Conservation (phyloP, 345 rosid species). For the Eucalyptus fibrosa region DNA sequence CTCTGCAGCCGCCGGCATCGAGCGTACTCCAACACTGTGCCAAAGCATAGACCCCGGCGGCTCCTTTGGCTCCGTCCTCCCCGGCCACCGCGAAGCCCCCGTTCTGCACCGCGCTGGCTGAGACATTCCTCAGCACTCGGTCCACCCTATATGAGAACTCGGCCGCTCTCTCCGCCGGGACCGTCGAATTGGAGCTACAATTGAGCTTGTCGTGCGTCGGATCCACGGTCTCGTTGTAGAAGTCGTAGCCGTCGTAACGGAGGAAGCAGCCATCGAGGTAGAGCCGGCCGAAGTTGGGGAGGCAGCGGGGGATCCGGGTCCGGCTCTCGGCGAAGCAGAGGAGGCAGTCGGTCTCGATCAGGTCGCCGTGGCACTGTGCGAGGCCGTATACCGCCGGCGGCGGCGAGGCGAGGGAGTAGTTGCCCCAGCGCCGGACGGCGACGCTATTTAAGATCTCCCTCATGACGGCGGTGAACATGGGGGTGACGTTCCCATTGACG, state of each 20-base stretch:
- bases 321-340: conserved; percentile 22
- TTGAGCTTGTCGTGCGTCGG: conserved; percentile 3
- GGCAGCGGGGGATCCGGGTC: conserved; percentile 8
- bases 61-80: not conserved
- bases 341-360: conserved; percentile 21
- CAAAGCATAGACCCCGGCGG: conserved; percentile 24
- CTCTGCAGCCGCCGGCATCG: conserved; percentile 21
- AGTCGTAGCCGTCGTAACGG: conserved; percentile 33
- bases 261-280: conserved; percentile 62
- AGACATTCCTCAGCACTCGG: conserved; percentile 21
- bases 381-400: conserved; percentile 14
- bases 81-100: conserved; percentile 28
- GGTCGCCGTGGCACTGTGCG: conserved; percentile 35
- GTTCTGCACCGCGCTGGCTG: conserved; percentile 11
- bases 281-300: conserved; percentile 32
- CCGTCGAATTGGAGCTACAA: not conserved
- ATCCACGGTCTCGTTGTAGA: conserved; percentile 32
- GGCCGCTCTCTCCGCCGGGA: not conserved
- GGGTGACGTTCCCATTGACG: not conserved
- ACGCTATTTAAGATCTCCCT: not conserved
- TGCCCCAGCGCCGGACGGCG: not conserved
- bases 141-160: conserved; percentile 6
- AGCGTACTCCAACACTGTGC: conserved; percentile 70
- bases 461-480: conserved; percentile 2
- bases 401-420: not conserved